Conservation (phyloP, 2,329 filamentous ascomycete genomes). For the Pseudogymnoascus sp. region DNA sequence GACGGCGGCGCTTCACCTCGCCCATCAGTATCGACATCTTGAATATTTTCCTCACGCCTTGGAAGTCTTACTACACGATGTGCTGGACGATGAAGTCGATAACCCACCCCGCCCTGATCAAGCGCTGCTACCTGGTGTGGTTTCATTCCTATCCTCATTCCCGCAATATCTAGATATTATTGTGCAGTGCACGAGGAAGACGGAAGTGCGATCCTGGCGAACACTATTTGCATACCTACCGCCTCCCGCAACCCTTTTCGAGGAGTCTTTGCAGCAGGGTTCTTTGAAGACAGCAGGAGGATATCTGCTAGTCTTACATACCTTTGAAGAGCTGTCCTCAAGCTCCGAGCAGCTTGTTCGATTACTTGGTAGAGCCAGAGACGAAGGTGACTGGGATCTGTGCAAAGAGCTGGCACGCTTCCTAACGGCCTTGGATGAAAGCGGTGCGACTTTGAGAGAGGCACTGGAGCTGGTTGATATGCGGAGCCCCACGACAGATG, state of each 20-base stretch:
- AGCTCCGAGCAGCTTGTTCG: constrained; percentile 73
- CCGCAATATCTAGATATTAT: constrained; percentile 89
- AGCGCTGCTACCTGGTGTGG: constrained; percentile 55
- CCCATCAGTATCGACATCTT: constrained; percentile 76
- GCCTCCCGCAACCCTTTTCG: constrained; percentile 84
- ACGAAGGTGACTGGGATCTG: constrained; percentile 86
- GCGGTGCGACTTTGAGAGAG: constrained; percentile 68
- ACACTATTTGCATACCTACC: constrained; percentile 89
- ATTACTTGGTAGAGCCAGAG: constrained; percentile 71
- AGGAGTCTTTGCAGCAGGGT: constrained; percentile 78
- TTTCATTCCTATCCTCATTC: constrained; percentile 63
- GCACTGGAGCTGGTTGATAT: constrained; percentile 58
- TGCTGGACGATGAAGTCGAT: constrained; percentile 92
- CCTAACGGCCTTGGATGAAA: constrained; percentile 82
- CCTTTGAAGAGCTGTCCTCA: constrained; percentile 60
- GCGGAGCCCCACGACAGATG: constrained; percentile 30
- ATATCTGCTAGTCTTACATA: constrained; percentile 91
- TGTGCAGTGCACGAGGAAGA: constrained; percentile 94
- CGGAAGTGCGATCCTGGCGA: constrained; percentile 88
- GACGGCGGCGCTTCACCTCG: constrained; percentile 72
- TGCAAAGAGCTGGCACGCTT: constrained; percentile 95
- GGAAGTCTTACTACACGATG: constrained; percentile 85
- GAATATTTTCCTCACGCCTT: constrained; percentile 91
- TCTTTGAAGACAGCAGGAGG: constrained; percentile 92
- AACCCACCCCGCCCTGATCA: constrained; percentile 55